phyloP scores from a whole-genome alignment of 2,329 filamentous ascomycete genomes.

The Trichophyton schoenleinii region DNA sequence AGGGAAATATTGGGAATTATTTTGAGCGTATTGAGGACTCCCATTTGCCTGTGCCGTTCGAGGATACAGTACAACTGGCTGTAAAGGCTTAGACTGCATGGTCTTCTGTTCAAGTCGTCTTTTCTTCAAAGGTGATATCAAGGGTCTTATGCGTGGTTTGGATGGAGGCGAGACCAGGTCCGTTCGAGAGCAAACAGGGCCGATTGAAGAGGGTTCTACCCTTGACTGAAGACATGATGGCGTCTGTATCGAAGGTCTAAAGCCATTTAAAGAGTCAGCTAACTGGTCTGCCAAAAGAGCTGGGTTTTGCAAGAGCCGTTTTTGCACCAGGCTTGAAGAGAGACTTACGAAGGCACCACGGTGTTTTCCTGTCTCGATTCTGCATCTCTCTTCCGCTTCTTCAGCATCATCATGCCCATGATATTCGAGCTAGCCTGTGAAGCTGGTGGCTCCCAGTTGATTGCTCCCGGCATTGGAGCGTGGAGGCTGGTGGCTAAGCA shows the following conservation, averaged over 20 bases:
- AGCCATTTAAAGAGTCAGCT: not conserved
- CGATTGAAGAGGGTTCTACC: not conserved
- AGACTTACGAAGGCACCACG: not conserved
- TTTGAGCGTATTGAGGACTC: not conserved
- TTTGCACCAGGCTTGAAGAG: not conserved
- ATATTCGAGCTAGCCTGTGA: not conserved
- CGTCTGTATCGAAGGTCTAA: not conserved
- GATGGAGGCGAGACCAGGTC: not conserved
- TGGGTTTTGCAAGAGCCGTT: no score
- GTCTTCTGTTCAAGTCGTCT: slow-evolving; percentile 1
- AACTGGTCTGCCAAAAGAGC: not conserved
- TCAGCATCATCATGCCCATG: not conserved
- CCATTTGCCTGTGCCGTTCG: not conserved
- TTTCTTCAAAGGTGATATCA: not conserved
- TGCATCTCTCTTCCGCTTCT: slow-evolving; percentile 1
- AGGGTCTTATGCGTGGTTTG: not conserved
- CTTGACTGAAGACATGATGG: not conserved
- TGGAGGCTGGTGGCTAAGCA: not conserved
- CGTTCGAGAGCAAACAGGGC: not conserved
- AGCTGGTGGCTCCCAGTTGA: not conserved
- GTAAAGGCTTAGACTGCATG: not conserved
- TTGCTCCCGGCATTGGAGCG: not conserved
- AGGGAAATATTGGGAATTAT: not conserved
- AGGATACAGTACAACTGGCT: not conserved
- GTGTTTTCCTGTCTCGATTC: not conserved